Evolutionary conservation across 2,329 filamentous ascomycete species (phyloP).

Genomic region (Aspergillus latus): DNA sequence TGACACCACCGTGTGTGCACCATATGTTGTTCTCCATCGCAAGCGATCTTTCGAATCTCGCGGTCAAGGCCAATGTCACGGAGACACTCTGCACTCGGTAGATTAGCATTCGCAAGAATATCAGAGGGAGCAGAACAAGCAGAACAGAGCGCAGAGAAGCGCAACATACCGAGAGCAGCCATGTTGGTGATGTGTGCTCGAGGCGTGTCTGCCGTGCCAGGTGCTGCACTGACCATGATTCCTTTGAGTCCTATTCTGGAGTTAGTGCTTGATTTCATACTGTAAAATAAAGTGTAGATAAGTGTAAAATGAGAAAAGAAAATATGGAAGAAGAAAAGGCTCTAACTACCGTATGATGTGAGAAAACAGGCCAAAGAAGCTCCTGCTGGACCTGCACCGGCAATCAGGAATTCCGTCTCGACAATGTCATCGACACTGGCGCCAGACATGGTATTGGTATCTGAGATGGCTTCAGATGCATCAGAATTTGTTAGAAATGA

Average conservation of each 20-base stretch:
- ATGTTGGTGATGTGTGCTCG: slow-evolving; percentile 61
- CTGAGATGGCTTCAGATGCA: too few species aligned
- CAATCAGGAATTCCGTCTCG: slow-evolving; percentile 50
- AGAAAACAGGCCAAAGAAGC: slow-evolving; percentile 57
- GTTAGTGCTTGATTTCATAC: too few species aligned
- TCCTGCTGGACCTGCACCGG: slow-evolving; percentile 56
- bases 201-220: slow-evolving; percentile 57
- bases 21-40: slow-evolving; percentile 37
- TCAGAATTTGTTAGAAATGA: too few species aligned
- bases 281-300: too few species aligned
- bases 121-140: too few species aligned
- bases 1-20: slow-evolving; percentile 54
- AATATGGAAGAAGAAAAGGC: neutral
- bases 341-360: slow-evolving; percentile 44
- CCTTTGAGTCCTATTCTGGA: slow-evolving; percentile 47
- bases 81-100: neutral
- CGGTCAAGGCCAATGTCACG: neutral
- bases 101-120: too few species aligned
- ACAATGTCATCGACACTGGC: neutral
- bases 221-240: slow-evolving; percentile 52
- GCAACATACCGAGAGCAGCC: neutral
- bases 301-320: too few species aligned
- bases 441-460: too few species aligned
- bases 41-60: neutral
- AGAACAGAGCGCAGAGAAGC: too few species aligned